Evolutionary conservation across 83 land plant genomes (phyloP), one percentile per base, ranked within the genome.

Genomic region (Diphasiastrum complanatum): DNA sequence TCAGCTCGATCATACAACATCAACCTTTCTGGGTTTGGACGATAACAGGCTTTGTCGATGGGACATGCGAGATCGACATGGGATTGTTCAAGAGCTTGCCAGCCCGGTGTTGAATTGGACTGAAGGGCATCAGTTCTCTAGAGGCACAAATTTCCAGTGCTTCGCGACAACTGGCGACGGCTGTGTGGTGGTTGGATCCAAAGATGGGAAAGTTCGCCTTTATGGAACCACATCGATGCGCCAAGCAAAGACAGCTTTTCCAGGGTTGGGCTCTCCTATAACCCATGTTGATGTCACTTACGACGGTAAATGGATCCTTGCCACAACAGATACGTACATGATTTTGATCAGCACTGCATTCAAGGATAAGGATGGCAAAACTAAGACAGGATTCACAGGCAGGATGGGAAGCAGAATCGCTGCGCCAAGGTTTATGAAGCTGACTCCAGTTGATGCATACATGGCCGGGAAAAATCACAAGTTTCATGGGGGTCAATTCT

Each of bases 161-260:
- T 95, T 95, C 77, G 97, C 99, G 1, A 70, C 78, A 2, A 85
- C 99, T 30, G 99, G 99, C 1, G 97, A 95, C 79, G 99, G 99
- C 5, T 78, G 84, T 26, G 81, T 95, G 47, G 99, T 86, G 11
- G 97, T 95, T 54, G 99, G 99, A 10, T 95, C 99, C 12, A 67
- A 72, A 29, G 99, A 95, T 78, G 99, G 99, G 33, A 95, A 95
- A 74, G 82, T 95, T 5, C 60, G 99, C 8, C 68, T 95, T 59
- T 95, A 95, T 57, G 86, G 97, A 0, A 83, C 24, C 52, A 79
- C 66, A 37, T 86, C 99, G 4, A 95, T 95, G 99, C 79, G 99
- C 51, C 79, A 76, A 75, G 99, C 99, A 5, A 95, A 95, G 67
- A 95, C 99, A 11, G 93, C 99, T 3, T 95, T 95, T 60, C 99